Evolutionary conservation across 306 rosid species (phyloP).

Genomic region (Castanopsis chinensis): DNA sequence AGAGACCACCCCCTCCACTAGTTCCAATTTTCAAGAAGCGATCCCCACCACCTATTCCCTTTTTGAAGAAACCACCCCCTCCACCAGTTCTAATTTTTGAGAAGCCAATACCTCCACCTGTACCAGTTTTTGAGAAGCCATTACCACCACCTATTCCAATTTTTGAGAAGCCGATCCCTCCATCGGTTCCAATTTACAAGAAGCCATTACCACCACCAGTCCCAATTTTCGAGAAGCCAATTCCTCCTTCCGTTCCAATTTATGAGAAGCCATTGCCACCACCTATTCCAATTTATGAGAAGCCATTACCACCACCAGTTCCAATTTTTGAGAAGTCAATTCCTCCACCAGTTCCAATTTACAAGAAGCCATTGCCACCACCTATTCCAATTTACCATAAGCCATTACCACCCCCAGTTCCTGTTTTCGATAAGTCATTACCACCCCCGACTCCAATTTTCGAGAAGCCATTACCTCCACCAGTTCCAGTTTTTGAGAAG

Average conservation of each 20-base stretch:
- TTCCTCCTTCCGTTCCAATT: not conserved
- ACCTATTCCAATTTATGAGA: not conserved
- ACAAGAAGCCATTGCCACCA: not conserved
- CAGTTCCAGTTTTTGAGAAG: too few species aligned
- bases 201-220: not conserved
- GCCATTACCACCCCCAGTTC: too few species aligned
- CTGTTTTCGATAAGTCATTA: too few species aligned
- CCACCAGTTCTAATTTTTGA: not conserved
- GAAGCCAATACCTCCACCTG: too few species aligned
- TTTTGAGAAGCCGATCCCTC: not conserved
- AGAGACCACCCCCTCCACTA: not conserved
- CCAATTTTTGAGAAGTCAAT: not conserved
- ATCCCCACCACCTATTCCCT: not conserved
- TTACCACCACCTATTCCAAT: constrained; percentile 1
- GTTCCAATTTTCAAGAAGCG: constrained; percentile 14
- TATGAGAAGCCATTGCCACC: too few species aligned
- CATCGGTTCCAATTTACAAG: not conserved
- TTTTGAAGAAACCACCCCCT: not conserved
- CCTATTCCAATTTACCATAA: not conserved
- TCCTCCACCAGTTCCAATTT: not conserved
- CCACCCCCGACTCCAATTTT: too few species aligned
- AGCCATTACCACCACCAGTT: not conserved
- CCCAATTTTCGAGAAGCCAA: not conserved
- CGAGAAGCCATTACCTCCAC: too few species aligned
- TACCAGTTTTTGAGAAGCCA: too few species aligned